Conservation (phyloP, 2,329 filamentous ascomycete genomes). For the Phoma sp. region DNA sequence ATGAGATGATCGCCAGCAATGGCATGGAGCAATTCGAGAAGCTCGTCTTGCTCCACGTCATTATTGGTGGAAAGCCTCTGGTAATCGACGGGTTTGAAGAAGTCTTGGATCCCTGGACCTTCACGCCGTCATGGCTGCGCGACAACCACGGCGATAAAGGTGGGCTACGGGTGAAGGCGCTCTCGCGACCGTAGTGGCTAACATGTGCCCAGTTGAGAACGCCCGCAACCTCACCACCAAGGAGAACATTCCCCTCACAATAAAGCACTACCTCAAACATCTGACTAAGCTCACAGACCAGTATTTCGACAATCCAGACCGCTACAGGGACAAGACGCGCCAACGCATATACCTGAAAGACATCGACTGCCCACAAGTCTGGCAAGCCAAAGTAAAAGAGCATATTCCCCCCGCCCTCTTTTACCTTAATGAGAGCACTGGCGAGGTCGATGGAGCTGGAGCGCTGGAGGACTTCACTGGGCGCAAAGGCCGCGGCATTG, state of each 20-base stretch:
- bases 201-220: constrained; percentile 70
- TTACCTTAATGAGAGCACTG: constrained; percentile 85
- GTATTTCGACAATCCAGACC: constrained; percentile 71
- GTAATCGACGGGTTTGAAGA: constrained; percentile 90
- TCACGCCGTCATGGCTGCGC: constrained; percentile 81
- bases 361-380: constrained; percentile 90
- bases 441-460: constrained; percentile 63
- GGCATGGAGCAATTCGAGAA: constrained; percentile 84
- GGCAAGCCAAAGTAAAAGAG: constrained; percentile 80
- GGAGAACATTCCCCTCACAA: constrained; percentile 80
- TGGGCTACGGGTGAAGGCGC: constrained; percentile 51
- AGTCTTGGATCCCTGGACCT: constrained; percentile 76
- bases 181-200: constrained; percentile 33
- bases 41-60: constrained; percentile 82
- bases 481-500: constrained; percentile 64
- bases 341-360: constrained; percentile 96
- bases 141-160: constrained; percentile 80
- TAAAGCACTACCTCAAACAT: constrained; percentile 87
- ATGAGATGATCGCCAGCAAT: constrained; percentile 77
- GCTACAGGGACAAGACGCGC: constrained; percentile 78
- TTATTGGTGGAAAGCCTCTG: constrained; percentile 83
- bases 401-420: constrained; percentile 83
- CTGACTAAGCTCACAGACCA: constrained; percentile 85
- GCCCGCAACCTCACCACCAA: constrained; percentile 81
- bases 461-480: constrained; percentile 58